Conservation (phyloP, 2,329 filamentous ascomycete species). For the Penicillium sumatraense region DNA sequence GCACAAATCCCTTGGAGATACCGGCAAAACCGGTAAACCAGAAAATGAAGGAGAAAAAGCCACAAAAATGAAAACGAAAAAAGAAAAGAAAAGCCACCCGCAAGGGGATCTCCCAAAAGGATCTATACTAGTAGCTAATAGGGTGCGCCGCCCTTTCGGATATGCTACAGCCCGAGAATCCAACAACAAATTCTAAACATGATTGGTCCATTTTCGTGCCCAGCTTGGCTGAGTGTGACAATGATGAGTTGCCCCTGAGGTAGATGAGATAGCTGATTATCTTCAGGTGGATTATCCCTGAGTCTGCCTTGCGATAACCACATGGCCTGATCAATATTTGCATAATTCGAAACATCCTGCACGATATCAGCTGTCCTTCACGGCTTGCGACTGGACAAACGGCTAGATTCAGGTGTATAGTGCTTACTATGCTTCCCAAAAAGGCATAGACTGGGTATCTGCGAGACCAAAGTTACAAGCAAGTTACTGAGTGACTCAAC, state of each 20-base stretch:
- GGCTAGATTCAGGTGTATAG: not conserved
- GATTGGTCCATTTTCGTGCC: not conserved
- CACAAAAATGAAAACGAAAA: not conserved
- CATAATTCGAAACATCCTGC: not conserved
- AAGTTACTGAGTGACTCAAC: not conserved
- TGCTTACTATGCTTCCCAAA: not conserved
- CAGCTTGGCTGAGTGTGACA: not conserved
- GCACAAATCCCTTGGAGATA: not conserved
- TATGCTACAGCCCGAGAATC: not conserved
- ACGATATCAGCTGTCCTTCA: not conserved
- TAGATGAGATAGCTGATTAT: not conserved
- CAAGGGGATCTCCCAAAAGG: not conserved
- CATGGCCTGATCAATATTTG: not conserved
- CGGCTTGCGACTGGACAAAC: not conserved
- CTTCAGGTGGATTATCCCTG: not conserved
- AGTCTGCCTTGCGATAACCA: not conserved
- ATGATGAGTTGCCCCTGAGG: not conserved
- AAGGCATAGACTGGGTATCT: not conserved
- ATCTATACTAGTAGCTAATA: not conserved
- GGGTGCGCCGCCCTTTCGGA: not conserved
- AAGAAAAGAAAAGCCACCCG: not conserved
- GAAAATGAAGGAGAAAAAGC: not conserved
- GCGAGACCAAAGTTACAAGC: not conserved
- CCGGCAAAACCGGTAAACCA: not conserved
- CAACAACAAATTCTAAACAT: not conserved